A percentile compares a stretch with the other conserved stretches of the same genome.
Evolutionary conservation across 495 filamentous ascomycete species (phyloP).

Genomic region (Baudoinia panamericana): DNA sequence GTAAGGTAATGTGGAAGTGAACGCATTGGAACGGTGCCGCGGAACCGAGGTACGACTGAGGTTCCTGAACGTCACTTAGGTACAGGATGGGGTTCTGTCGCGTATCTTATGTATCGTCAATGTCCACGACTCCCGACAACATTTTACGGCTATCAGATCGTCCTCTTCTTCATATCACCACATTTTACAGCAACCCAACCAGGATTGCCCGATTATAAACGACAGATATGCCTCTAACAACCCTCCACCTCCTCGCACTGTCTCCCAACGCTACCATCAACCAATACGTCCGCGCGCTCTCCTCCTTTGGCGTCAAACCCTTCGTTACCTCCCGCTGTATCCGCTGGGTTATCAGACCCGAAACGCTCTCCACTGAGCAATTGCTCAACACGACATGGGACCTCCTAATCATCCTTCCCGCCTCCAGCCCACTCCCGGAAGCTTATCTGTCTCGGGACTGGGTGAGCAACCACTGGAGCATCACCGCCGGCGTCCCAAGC

Average conservation of each 20-base stretch:
- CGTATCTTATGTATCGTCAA: no score
- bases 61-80: no score
- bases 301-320: slow-evolving; percentile 22
- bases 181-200: no score
- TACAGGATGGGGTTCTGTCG: no score
- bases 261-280: slow-evolving; percentile 15
- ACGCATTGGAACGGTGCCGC: no score
- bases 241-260: slow-evolving; percentile 27
- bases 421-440: slow-evolving; percentile 28
- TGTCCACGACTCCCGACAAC: no score
- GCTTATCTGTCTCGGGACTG: slow-evolving; percentile 22
- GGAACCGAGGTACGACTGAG: no score
- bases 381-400: slow-evolving; percentile 44
- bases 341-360: slow-evolving; percentile 47
- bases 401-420: slow-evolving; percentile 41
- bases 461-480: slow-evolving; percentile 34
- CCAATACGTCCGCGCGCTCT: slow-evolving; percentile 23
- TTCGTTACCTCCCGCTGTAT: slow-evolving; percentile 38
- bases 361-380: slow-evolving; percentile 32
- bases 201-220: no score
- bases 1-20: no score
- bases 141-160: no score
- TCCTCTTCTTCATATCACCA: no score
- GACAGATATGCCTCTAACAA: slow-evolving; percentile 26
- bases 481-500: slow-evolving; percentile 43